Base-by-base conservation (phyloP, 192 early-diverging fungal genomes). In the Coemansia sp. region DNA sequence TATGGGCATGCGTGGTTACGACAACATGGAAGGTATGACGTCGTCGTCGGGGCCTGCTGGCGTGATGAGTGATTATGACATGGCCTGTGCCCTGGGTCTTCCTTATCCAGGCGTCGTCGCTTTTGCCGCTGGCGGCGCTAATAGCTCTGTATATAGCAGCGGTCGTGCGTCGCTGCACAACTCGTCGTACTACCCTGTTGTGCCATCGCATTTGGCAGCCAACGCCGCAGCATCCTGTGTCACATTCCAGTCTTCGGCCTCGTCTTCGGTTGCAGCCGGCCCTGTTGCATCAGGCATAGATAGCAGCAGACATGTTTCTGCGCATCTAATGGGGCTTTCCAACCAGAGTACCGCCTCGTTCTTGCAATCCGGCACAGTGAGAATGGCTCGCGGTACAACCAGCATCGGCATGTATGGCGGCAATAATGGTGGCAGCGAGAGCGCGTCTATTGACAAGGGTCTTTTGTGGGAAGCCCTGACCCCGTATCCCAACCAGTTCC, bases 391-490 rank as follows among this genome's bases (percentile, higher is more conserved):
- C 36, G 72, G 72, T 4, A 55, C 56, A 5, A 74, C 77, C 7
- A 79, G 77, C 59, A 45, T 74, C 36, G 80, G 80, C 35, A 56
- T 59, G 18, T 56, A 73, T 59, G 74, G 74, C 34, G 64, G 39
- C 12, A 60, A 51, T 1, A 28, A 33, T 38, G 33, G 43, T 71
- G 62, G 71, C 62, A 28, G 67, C 61, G 51, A 71, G 61, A 54
- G 64, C 64, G 61, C 57, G 61, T 56, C 68, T 22, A 63, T 70
- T 35, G 77, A 79, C 68, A 70, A 63, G 20, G 66, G 66, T 11
- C 41, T 77, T 32, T 69, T 83, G 73, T 83, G 80, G 80, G 80
- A 83, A 22, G 80, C 80, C 7, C 75, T 76, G 51, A 77, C 80
- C 33, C 80, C 80, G 4, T 77, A 70, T 22, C 80, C 80, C 11